Conservation (phyloP, 179 eudicot species). For the Dionaea muscipula region DNA sequence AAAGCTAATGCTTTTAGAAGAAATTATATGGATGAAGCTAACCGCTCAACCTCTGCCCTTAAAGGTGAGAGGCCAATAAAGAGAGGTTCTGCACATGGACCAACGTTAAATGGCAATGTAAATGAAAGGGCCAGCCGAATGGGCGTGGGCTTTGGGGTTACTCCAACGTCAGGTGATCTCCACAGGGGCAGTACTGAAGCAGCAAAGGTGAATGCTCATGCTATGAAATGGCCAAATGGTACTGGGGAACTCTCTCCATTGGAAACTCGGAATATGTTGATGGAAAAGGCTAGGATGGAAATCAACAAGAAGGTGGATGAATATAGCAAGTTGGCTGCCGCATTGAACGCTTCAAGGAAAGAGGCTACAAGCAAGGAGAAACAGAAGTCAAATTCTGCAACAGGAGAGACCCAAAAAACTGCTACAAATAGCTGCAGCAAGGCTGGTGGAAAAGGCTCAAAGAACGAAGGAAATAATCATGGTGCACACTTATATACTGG, state of each 20-base stretch:
- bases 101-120: conserved; percentile 10
- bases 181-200: conserved; percentile 9
- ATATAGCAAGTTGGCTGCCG: conserved; percentile 13
- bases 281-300: conserved; percentile 36
- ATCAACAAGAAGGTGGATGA: conserved; percentile 32
- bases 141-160: conserved; percentile 3
- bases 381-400: conserved; percentile 6
- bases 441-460: conserved; percentile 13
- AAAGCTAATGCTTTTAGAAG: conserved; percentile 20
- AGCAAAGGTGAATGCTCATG: conserved; percentile 15
- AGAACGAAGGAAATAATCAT: conserved; percentile 11
- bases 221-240: conserved; percentile 11
- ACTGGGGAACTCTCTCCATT: conserved; percentile 27
- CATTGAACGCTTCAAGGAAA: conserved; percentile 10
- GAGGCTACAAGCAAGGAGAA: conserved; percentile 9
- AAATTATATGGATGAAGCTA: conserved; percentile 18
- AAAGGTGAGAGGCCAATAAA: conserved; percentile 25
- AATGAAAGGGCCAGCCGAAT: conserved; percentile 6
- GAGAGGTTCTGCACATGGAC: conserved; percentile 24
- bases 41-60: conserved; percentile 9
- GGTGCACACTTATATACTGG: conserved; percentile 3
- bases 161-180: conserved; percentile 2
- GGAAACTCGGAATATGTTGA: conserved; percentile 40
- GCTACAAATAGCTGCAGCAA: conserved; percentile 9
- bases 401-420: conserved; percentile 10